Conservation (phyloP, 805 yeast species). For the Metschnikowia aberdeeniae region DNA sequence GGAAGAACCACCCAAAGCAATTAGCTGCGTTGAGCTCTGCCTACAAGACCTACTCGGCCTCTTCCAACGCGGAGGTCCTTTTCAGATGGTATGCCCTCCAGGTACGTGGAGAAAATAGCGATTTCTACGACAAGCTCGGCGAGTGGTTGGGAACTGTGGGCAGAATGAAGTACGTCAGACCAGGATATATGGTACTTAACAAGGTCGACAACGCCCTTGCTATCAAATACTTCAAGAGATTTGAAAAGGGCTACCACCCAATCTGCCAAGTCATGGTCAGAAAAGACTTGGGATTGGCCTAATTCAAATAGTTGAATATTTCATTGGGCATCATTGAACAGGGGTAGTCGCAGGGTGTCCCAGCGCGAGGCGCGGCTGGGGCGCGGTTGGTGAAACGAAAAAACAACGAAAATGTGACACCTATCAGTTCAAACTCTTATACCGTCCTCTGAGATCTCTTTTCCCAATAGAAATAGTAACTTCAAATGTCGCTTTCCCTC, state of each 20-base stretch:
- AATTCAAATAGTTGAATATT: background rate
- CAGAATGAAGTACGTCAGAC: conserved; percentile 91
- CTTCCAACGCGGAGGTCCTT: conserved; percentile 75
- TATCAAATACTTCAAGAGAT: conserved; percentile 55
- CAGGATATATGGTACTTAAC: conserved; percentile 68
- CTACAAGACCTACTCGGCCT: conserved; percentile 41
- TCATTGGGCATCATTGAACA: no score
- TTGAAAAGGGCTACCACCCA: conserved; percentile 69
- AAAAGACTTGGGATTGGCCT: conserved; percentile 61
- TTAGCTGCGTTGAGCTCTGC: conserved; percentile 30
- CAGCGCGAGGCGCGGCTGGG: background rate
- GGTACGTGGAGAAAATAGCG: conserved; percentile 46
- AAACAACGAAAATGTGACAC: conserved; percentile 1
- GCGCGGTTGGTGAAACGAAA: conserved; percentile 4
- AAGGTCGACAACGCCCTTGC: conserved; percentile 66
- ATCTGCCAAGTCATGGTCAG: conserved; percentile 79
- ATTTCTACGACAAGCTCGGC: conserved; percentile 53
- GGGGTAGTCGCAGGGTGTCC: background rate
- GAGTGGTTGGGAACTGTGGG: conserved; percentile 90
- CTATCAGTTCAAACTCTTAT: background rate
- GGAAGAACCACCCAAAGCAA: conserved; percentile 35
- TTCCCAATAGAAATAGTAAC: background rate
- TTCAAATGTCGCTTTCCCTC: conserved; percentile 28
- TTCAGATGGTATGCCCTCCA: conserved; percentile 74
- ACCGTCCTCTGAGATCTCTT: background rate